These are phyloP conservation scores for Aureobasidium sp. DNA, from an alignment of 2,329 filamentous ascomycete genomes.

Conservation along the genomic window DNA sequence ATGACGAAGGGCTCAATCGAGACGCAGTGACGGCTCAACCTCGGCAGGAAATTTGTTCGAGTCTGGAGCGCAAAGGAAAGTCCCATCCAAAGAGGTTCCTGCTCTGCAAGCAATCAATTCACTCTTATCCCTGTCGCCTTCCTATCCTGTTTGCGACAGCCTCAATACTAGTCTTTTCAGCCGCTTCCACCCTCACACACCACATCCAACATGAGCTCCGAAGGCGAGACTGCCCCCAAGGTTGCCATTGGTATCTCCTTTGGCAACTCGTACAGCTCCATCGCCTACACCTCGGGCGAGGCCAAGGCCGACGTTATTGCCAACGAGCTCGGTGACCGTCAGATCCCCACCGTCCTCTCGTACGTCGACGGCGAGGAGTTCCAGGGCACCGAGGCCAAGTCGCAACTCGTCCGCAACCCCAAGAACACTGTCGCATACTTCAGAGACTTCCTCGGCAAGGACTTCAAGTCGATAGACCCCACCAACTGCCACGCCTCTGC, in stretches of 20 bases:
- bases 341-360: conserved; percentile 89
- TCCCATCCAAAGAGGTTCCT: neutral
- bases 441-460: conserved; percentile 88
- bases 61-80: conserved; percentile 5
- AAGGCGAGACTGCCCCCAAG: conserved; percentile 43
- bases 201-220: conserved; percentile 39
- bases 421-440: conserved; percentile 93
- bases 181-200: conserved; percentile 1
- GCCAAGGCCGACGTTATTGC: conserved; percentile 97
- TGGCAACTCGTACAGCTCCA: conserved; percentile 97
- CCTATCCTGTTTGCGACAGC: neutral
- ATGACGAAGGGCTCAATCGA: neutral
- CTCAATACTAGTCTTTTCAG: neutral
- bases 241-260: conserved; percentile 90
- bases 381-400: conserved; percentile 90
- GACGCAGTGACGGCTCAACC: neutral
- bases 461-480: conserved; percentile 94
- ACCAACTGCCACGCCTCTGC: conserved; percentile 89
- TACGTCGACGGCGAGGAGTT: conserved; percentile 96
- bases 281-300: conserved; percentile 76
- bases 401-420: conserved; percentile 83
- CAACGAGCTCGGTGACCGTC: conserved; percentile 97
- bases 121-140: neutral
- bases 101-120: neutral
- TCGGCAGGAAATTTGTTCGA: conserved; percentile 2